phyloP scores from a whole-genome alignment of 2,329 filamentous ascomycete species.

The Delphinella strobiligena region DNA sequence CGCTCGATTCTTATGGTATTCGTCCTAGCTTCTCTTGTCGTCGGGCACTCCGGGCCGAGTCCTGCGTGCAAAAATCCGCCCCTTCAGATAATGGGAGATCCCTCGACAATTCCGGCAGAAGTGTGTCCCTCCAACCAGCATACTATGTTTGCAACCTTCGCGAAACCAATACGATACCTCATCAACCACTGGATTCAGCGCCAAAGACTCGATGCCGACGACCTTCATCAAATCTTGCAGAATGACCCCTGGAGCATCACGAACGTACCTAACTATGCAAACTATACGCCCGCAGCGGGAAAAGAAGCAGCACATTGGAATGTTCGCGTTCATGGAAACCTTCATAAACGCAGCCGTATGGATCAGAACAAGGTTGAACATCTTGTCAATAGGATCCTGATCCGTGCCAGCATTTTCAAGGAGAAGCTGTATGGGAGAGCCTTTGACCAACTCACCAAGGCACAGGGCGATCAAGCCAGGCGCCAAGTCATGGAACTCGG shows the following conservation, averaged over 20 bases:
- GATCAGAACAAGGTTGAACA: conserved; percentile 48
- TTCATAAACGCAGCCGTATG: conserved; percentile 59
- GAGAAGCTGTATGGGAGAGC: conserved; percentile 25
- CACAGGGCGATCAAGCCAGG: conserved; percentile 1
- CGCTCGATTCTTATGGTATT: no score
- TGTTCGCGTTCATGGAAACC: conserved; percentile 59
- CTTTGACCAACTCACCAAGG: conserved; percentile 3
- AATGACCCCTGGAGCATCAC: conserved; percentile 20
- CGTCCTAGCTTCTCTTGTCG: no score
- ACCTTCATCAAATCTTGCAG: neutral
- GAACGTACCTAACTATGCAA: conserved; percentile 51
- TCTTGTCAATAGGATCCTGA: conserved; percentile 54
- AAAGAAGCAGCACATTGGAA: conserved; percentile 49
- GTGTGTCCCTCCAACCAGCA: no score
- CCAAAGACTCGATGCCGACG: neutral
- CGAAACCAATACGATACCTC: conserved; percentile 7
- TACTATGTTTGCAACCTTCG: no score
- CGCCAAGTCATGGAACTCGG: conserved; percentile 1
- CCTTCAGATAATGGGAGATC: no score
- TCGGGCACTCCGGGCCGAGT: no score
- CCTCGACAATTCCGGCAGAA: no score
- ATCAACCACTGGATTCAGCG: neutral
- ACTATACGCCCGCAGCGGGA: conserved; percentile 36
- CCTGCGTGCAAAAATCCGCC: no score
- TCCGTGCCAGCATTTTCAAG: conserved; percentile 47